Conservation (phyloP, 2,329 filamentous ascomycete species). For the Venturia effusa region DNA sequence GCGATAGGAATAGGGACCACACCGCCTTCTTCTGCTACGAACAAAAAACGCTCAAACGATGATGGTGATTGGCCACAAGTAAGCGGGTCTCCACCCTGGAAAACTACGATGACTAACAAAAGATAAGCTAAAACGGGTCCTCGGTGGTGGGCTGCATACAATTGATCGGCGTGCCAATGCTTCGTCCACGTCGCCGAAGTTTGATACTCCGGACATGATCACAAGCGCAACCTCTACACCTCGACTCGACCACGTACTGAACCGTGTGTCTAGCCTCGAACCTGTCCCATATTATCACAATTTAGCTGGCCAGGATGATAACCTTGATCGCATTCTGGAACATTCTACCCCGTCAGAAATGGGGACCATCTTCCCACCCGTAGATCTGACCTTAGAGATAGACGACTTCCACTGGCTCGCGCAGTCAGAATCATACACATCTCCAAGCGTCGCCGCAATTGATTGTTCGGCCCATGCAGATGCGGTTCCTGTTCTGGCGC, state of each 20-base stretch:
- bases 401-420: slow-evolving; percentile 11
- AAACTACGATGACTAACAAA: background rate
- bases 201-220: slow-evolving; percentile 6
- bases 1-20: background rate
- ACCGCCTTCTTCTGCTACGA: background rate
- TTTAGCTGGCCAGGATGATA: background rate
- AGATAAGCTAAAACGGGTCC: slow-evolving; percentile 1
- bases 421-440: slow-evolving; percentile 4
- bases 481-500: background rate
- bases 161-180: background rate
- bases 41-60: slow-evolving; percentile 1
- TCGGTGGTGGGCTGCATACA: background rate
- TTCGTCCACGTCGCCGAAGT: slow-evolving; percentile 6
- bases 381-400: slow-evolving; percentile 5
- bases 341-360: background rate
- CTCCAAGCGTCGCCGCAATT: background rate
- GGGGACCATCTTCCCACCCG: slow-evolving; percentile 6
- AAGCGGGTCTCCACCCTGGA: background rate
- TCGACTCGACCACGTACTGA: background rate
- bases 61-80: slow-evolving; percentile 4
- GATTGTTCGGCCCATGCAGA: background rate
- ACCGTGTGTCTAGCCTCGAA: background rate
- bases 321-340: background rate
- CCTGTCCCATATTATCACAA: slow-evolving; percentile 2
- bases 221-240: background rate